Base-by-base conservation (phyloP, 2,329 filamentous ascomycete species). In the Alternaria sp. region DNA sequence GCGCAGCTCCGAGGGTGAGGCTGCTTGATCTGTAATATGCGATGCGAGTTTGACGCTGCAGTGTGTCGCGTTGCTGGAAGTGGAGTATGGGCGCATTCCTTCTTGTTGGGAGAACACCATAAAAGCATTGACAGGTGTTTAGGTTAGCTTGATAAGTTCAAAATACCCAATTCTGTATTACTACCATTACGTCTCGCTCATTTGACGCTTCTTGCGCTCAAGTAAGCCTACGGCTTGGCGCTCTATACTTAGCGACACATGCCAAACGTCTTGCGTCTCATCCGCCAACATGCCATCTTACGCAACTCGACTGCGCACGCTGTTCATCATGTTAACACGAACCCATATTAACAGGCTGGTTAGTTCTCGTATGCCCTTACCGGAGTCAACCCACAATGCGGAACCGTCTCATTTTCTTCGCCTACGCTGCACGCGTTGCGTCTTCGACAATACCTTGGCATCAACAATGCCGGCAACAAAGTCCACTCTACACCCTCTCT, bases 381-480 rank as follows among this genome's bases (percentile, higher is more conserved):
- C 11, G 11, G 19, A 40, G 4, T 17, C 19, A 40, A 6, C 2
- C n/a, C 11, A 55, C 1, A 28, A 59, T 59, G 49, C 32, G 50
- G 10, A 55, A 5, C 23, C 5, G 5, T 11, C 9, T 23, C 52
- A 67, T 32, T 26, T 21, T 43, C 23, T 2, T 58, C 5, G 30
- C 45, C 3, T 44, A 55, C 13, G 15, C 64, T n/a, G 17, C 46
- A 21, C 21, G 54, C 8, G 45, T 57, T 3, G 21, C 25, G 10
- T 30, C 62, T n/a, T 19, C 57, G 44, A 32, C 10, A 23, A 40
- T 19, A 43, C 60, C 9, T 45, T 73, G 40, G 54, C 47, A 57
- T 32, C 61, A 59, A 30, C 75, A 78, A 65, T 77, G 74, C 45
- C 74, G 74, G 74, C 62, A 68, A 44, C 69, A 76, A 50, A 61